Conservation (phyloP, 2,329 filamentous ascomycete species). For the Penicillium sp. region DNA sequence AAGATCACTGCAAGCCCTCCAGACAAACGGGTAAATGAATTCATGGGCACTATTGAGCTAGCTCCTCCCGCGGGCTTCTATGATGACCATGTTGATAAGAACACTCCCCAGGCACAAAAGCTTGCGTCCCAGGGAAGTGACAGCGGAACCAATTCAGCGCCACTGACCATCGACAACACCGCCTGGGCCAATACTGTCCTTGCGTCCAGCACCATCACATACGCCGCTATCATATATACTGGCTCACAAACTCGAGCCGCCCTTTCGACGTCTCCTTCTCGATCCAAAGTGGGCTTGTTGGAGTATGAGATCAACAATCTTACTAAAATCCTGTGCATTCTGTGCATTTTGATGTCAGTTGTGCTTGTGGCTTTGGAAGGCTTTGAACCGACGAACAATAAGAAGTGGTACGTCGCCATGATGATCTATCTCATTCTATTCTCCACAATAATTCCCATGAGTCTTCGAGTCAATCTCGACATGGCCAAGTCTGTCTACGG, state of each 20-base stretch:
- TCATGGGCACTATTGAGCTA: constrained; percentile 83
- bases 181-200: constrained; percentile 98
- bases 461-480: constrained; percentile 91
- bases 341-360: constrained; percentile 64
- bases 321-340: constrained; percentile 89
- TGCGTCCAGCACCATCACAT: constrained; percentile 82
- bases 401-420: constrained; percentile 88
- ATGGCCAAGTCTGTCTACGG: constrained; percentile 97
- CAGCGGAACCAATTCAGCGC: constrained; percentile 55
- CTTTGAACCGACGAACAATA: constrained; percentile 58
- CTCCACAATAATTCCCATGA: constrained; percentile 98
- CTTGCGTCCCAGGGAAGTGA: constrained; percentile 18
- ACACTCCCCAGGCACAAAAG: constrained; percentile 14
- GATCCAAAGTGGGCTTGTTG: constrained; percentile 89
- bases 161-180: constrained; percentile 91
- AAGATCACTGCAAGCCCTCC: constrained; percentile 82
- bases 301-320: constrained; percentile 97
- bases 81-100: constrained; percentile 44
- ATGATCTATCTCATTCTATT: constrained; percentile 98
- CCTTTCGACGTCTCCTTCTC: constrained; percentile 83
- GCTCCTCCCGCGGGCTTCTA: constrained; percentile 53
- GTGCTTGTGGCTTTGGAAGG: constrained; percentile 84
- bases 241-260: constrained; percentile 92
- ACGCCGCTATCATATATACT: constrained; percentile 91
- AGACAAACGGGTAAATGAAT: constrained; percentile 91